phyloP scores from a whole-genome alignment of 345 rosid species.

The Anastatica hierochuntica region DNA sequence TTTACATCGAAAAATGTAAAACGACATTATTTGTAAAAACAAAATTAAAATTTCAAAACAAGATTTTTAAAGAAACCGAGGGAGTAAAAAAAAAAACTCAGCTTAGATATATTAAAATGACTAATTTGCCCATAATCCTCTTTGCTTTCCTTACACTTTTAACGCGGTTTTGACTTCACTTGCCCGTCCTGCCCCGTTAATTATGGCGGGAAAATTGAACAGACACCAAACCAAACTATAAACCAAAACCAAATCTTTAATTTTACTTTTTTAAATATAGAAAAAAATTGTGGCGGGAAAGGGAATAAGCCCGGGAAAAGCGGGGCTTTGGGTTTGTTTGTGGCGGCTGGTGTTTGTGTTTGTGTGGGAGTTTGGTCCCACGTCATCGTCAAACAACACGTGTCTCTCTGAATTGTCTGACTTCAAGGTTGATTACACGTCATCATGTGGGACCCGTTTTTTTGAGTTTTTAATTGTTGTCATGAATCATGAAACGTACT shows the following conservation, averaged over 20 bases:
- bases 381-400: background rate
- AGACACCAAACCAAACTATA: too few species aligned
- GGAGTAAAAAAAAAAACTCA: too few species aligned
- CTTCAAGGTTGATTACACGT: slow-evolving; percentile 3
- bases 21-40: too few species aligned
- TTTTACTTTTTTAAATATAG: background rate
- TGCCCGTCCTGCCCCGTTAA: slow-evolving; percentile 8
- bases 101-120: too few species aligned
- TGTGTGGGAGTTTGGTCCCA: slow-evolving; percentile 14
- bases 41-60: too few species aligned
- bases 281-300: slow-evolving; percentile 9
- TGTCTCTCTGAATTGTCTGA: slow-evolving; percentile 10
- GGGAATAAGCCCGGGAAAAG: slow-evolving; percentile 10
- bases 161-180: slow-evolving; percentile 19
- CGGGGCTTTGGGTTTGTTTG: background rate
- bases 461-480: background rate
- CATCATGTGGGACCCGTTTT: background rate
- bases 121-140: too few species aligned
- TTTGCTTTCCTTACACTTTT: too few species aligned
- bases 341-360: slow-evolving; percentile 9
- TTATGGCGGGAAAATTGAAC: slow-evolving; percentile 8
- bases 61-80: too few species aligned
- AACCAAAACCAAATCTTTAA: background rate
- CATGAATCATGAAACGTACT: slow-evolving; percentile 9
- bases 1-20: too few species aligned